Evolutionary conservation across 2,329 filamentous ascomycete genomes (phyloP).

Genomic region (Clonostachys chloroleuca): DNA sequence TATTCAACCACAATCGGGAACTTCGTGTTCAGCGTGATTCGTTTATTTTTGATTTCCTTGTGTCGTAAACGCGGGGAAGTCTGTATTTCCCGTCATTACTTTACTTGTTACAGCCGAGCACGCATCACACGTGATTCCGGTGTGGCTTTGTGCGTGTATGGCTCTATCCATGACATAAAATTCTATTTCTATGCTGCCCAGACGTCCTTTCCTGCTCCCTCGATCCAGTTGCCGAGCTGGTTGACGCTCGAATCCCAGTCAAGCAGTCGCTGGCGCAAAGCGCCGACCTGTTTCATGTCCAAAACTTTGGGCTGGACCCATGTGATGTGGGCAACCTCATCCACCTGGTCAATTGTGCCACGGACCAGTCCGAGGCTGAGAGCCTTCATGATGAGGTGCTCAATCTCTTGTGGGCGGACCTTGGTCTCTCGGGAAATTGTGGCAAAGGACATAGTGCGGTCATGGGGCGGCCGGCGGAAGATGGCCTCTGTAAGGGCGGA

Average conservation of each 20-base stretch:
- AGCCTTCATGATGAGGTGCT: slow-evolving; percentile 99
- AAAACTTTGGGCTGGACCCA: slow-evolving; percentile 99
- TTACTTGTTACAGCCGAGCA: too few species aligned
- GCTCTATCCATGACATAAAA: slow-evolving; percentile 1
- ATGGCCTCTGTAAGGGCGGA: slow-evolving; percentile 92
- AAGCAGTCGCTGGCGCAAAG: slow-evolving; percentile 80
- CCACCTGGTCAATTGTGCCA: slow-evolving; percentile 95
- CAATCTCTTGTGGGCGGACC: slow-evolving; percentile 85
- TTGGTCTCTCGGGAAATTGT: slow-evolving; percentile 91
- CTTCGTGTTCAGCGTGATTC: too few species aligned
- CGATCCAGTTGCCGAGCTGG: slow-evolving; percentile 94
- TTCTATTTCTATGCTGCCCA: slow-evolving; percentile 68
- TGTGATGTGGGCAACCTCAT: slow-evolving; percentile 88
- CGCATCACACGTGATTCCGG: too few species aligned
- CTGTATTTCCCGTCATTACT: too few species aligned
- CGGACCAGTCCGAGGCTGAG: slow-evolving; percentile 84
- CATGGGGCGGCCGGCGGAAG: slow-evolving; percentile 91
- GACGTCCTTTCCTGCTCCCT: slow-evolving; percentile 87
- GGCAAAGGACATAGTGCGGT: slow-evolving; percentile 87
- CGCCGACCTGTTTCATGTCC: slow-evolving; percentile 91
- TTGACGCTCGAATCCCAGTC: slow-evolving; percentile 98
- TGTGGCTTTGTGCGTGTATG: background rate
- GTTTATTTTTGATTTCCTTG: too few species aligned
- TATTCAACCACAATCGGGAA: too few species aligned
- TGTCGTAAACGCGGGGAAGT: too few species aligned